These are phyloP conservation scores for Paramecium pentaurelia DNA, from an alignment of 73 alveolate species.

Conservation along the genomic window DNA sequence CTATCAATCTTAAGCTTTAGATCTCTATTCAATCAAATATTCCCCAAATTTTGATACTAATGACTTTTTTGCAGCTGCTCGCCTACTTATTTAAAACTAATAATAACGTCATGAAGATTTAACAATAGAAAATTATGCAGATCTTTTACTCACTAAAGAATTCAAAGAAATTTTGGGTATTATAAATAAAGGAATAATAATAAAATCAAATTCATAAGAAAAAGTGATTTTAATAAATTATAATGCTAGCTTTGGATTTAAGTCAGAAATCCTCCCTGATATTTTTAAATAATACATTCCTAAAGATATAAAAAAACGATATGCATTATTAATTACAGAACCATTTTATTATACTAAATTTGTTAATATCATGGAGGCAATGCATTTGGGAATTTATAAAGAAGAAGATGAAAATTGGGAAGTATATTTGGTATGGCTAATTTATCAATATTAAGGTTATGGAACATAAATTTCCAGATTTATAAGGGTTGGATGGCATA, in stretches of 20 bases:
- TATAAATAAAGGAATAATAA: not conserved
- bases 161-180: not conserved
- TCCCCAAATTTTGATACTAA: not conserved
- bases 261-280: not conserved
- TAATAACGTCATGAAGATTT: not conserved
- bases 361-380: not conserved
- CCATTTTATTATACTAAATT: not conserved
- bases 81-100: not conserved
- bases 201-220: not conserved
- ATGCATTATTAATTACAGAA: not conserved
- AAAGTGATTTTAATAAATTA: not conserved
- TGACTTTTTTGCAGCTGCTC: conserved; percentile 32
- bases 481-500: not conserved
- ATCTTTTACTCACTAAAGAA: not conserved
- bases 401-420: conserved; percentile 37
- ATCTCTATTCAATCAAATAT: not conserved
- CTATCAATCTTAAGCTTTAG: not conserved
- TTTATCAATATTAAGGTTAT: not conserved
- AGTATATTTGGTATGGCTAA: not conserved
- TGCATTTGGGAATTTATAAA: conserved; percentile 39
- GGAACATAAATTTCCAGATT: not conserved
- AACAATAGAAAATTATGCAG: not conserved
- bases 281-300: not conserved
- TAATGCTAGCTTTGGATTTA: not conserved
- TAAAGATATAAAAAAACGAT: not conserved